Evolutionary conservation across 208 protist species (phyloP).

Genomic region (Crithidia acanthocephali): DNA sequence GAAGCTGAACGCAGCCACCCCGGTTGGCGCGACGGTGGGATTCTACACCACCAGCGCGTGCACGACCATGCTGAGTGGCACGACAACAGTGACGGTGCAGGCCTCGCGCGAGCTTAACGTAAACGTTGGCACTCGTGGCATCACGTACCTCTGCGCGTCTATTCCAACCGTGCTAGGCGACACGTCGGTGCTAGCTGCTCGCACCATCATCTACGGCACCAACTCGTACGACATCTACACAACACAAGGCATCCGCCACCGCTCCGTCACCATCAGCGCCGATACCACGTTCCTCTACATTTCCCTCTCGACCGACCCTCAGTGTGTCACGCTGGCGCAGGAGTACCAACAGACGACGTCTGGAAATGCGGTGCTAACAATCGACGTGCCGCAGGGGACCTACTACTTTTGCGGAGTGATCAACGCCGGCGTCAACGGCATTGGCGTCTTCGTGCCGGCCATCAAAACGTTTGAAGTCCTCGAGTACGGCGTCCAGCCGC

Average conservation of each 20-base stretch:
- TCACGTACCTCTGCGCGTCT: constrained; percentile 47
- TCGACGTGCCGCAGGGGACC: constrained; percentile 46
- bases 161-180: constrained; percentile 35
- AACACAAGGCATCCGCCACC: constrained; percentile 52
- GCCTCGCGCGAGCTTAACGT: constrained; percentile 16
- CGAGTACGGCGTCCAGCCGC: constrained; percentile 72
- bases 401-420: constrained; percentile 68
- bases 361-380: constrained; percentile 26
- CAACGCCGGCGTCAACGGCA: constrained; percentile 19
- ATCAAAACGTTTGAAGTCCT: constrained; percentile 33
- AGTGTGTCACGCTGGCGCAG: constrained; percentile 52
- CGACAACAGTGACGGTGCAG: constrained; percentile 12
- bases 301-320: constrained; percentile 39
- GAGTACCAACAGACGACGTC: constrained; percentile 20
- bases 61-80: constrained; percentile 7
- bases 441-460: constrained; percentile 58
- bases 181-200: constrained; percentile 28
- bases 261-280: constrained; percentile 25
- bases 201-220: constrained; percentile 28
- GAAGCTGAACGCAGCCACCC: constrained; percentile 43
- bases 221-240: constrained; percentile 35
- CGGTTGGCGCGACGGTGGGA: constrained; percentile 46
- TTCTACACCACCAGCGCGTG: constrained; percentile 47
- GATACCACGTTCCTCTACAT: constrained; percentile 38
- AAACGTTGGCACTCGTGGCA: constrained; percentile 16